Conservation (phyloP, 805 yeast species). For the Cyberlindnera sargentensis region DNA sequence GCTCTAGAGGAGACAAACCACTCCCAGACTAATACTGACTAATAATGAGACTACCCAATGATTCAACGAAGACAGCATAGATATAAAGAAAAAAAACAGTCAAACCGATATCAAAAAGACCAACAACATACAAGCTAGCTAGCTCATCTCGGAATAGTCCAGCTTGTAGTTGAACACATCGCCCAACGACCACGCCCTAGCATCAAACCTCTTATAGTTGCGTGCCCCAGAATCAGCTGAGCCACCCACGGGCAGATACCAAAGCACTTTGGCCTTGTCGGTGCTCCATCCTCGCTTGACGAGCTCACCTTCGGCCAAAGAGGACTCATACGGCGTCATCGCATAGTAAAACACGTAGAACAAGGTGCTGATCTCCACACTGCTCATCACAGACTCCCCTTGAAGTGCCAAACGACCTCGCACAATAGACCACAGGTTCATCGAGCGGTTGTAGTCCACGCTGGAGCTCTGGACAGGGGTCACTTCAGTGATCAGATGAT, state of each 20-base stretch:
- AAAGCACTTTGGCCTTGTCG: conserved; percentile 60
- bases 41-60: too few species aligned
- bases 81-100: background rate
- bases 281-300: conserved; percentile 66
- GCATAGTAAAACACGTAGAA: conserved; percentile 86
- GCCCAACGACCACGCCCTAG: conserved; percentile 15
- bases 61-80: too few species aligned
- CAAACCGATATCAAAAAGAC: background rate
- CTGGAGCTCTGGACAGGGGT: conserved; percentile 44
- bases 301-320: conserved; percentile 72
- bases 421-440: conserved; percentile 79
- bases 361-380: conserved; percentile 27
- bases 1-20: too few species aligned
- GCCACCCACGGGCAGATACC: conserved; percentile 63
- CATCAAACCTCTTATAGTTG: conserved; percentile 19
- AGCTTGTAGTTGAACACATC: conserved; percentile 14
- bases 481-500: conserved; percentile 5
- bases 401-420: conserved; percentile 37
- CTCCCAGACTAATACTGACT: too few species aligned
- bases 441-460: conserved; percentile 76
- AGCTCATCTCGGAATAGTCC: conserved; percentile 7
- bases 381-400: conserved; percentile 2
- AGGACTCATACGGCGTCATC: conserved; percentile 63
- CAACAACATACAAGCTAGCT: background rate
- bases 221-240: conserved; percentile 8